phyloP scores from a whole-genome alignment of 2,329 filamentous ascomycete species.

The Pseudogymnoascus sp. region DNA sequence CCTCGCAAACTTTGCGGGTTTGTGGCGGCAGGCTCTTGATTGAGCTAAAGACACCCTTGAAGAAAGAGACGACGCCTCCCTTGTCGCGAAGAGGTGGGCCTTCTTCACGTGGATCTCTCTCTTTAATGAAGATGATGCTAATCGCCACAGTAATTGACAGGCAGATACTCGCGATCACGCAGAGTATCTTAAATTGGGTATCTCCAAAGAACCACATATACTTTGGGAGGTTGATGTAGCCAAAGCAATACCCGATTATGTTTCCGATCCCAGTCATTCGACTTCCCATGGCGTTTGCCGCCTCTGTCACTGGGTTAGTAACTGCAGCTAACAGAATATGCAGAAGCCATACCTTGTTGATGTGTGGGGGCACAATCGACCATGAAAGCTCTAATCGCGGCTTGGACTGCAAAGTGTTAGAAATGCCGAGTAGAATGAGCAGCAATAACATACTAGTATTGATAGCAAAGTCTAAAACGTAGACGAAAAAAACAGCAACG shows the following conservation, averaged over 20 bases:
- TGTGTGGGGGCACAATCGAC: slow-evolving; percentile 88
- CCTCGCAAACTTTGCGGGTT: slow-evolving; percentile 71
- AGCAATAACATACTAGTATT: slow-evolving; percentile 61
- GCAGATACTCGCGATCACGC: slow-evolving; percentile 71
- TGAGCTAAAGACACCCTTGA: slow-evolving; percentile 67
- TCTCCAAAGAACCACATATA: slow-evolving; percentile 73
- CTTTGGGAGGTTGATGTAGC: slow-evolving; percentile 70
- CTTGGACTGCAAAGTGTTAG: slow-evolving; percentile 57
- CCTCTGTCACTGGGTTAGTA: slow-evolving; percentile 42
- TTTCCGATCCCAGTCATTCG: slow-evolving; percentile 81
- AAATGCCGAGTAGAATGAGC: not conserved
- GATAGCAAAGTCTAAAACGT: slow-evolving; percentile 87
- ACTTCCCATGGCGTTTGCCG: slow-evolving; percentile 90
- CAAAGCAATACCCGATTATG: slow-evolving; percentile 82
- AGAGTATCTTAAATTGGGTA: slow-evolving; percentile 89
- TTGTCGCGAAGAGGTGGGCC: slow-evolving; percentile 52
- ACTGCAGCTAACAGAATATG: not conserved
- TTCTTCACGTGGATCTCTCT: slow-evolving; percentile 73
- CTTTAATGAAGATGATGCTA: slow-evolving; percentile 62
- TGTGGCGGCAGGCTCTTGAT: slow-evolving; percentile 74
- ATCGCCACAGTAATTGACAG: slow-evolving; percentile 63
- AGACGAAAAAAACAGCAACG: slow-evolving; percentile 78
- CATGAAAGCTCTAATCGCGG: slow-evolving; percentile 83
- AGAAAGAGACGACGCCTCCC: slow-evolving; percentile 68
- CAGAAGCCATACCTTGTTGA: slow-evolving; percentile 55